phyloP scores from a whole-genome alignment of 2,329 filamentous ascomycete species.

The Fusarium sp. region DNA sequence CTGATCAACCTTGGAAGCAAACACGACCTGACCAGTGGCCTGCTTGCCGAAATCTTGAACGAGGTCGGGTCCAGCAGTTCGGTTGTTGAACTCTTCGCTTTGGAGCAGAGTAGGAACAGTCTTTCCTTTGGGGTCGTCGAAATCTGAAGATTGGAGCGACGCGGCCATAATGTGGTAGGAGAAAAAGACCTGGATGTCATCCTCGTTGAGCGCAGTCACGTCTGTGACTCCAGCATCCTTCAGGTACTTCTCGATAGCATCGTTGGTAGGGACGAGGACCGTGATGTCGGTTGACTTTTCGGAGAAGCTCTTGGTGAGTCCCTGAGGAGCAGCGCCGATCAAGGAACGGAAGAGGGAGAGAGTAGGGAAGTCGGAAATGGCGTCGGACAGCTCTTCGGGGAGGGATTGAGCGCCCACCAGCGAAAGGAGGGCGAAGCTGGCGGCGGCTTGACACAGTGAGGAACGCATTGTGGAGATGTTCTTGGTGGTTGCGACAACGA shows the following conservation, averaged over 20 bases:
- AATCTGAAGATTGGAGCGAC: conserved; percentile 16
- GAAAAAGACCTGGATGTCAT: conserved; percentile 28
- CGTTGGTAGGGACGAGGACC: conserved; percentile 34
- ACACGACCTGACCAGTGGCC: conserved; percentile 32
- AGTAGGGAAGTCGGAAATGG: conserved; percentile 18
- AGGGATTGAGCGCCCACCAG: conserved; percentile 16
- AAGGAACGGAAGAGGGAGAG: conserved; percentile 33
- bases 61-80: conserved; percentile 23
- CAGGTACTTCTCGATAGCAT: conserved; percentile 32
- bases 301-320: conserved; percentile 1
- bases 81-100: conserved; percentile 31
- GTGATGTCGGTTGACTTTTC: conserved; percentile 27
- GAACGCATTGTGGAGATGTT: conserved; percentile 7
- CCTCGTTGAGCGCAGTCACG: conserved; percentile 6
- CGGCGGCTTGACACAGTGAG: not conserved
- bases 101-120: conserved; percentile 27
- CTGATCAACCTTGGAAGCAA: conserved; percentile 4
- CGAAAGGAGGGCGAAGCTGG: conserved; percentile 1
- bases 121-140: conserved; percentile 10
- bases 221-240: conserved; percentile 1
- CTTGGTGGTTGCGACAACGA: not conserved
- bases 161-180: conserved; percentile 30
- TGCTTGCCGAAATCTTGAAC: conserved; percentile 16
- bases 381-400: conserved; percentile 15
- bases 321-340: not conserved